Percentiles rank a stretch among this genome's conserved stretches.
phyloP scores from a whole-genome alignment of 257 asterid species.

The Linaria vulgaris region DNA sequence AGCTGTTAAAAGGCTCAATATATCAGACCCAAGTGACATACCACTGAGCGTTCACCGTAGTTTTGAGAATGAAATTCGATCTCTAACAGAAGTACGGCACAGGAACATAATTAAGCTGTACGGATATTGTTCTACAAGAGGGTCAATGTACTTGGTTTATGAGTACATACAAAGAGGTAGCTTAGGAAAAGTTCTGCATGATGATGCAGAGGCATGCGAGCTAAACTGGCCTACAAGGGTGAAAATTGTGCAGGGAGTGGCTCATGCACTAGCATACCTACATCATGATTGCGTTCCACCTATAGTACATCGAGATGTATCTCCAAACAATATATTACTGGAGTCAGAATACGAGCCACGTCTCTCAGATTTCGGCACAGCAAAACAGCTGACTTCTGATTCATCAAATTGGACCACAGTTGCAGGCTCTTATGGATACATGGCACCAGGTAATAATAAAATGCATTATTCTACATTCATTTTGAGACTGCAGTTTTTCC shows the following conservation, averaged over 20 bases:
- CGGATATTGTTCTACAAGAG: slow-evolving; percentile 73
- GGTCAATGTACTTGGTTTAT: slow-evolving; percentile 79
- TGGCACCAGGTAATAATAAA: slow-evolving; percentile 86
- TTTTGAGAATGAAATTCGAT: slow-evolving; percentile 80
- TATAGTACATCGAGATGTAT: slow-evolving; percentile 82
- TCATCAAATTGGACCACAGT: slow-evolving; percentile 71
- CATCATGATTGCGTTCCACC: slow-evolving; percentile 89
- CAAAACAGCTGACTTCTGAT: slow-evolving; percentile 59
- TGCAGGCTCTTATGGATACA: slow-evolving; percentile 97
- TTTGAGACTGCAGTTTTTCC: slow-evolving; percentile 27
- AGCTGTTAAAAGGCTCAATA: slow-evolving; percentile 74
- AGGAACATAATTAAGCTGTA: slow-evolving; percentile 86
- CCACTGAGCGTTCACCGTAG: slow-evolving; percentile 43
- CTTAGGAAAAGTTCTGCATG: slow-evolving; percentile 49
- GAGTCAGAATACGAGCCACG: slow-evolving; percentile 72
- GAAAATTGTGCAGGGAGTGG: slow-evolving; percentile 71
- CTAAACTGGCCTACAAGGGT: slow-evolving; percentile 68
- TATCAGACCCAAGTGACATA: slow-evolving; percentile 61
- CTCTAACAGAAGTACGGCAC: slow-evolving; percentile 82
- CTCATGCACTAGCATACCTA: slow-evolving; percentile 94
- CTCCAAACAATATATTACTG: slow-evolving; percentile 67
- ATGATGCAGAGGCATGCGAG: slow-evolving; percentile 50
- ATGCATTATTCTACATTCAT: neutral
- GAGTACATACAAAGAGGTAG: slow-evolving; percentile 88
- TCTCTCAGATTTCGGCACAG: slow-evolving; percentile 91